Evolutionary conservation across 345 rosid genomes (phyloP), one percentile per base, ranked within the genome.

Genomic region (Diplotaxis tenuifolia): DNA sequence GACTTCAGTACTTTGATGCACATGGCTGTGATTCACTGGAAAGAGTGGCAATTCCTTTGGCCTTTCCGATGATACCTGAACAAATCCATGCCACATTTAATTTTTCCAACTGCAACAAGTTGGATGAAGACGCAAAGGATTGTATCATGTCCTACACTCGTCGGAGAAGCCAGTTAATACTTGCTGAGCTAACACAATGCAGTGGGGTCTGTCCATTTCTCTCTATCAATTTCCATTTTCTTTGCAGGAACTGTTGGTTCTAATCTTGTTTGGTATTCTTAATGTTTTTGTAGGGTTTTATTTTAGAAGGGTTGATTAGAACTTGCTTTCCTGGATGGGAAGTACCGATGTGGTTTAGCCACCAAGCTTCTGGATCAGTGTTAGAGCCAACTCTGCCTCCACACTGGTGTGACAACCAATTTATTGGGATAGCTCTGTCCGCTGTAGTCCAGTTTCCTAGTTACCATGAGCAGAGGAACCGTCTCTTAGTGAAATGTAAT

Each of bases 321-420:
- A 59, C 59, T 10, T 59, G 75, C 27, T 71, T 71, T 32, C 75
- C 75, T 4, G 63, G 63, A 29, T 9, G 63, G 63, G 42, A 59
- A 29, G 40, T 62, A 34, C 66, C 67, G 0, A 20, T 18, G 0
- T 62, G 50, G 50, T 62, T 62, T 11, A 27, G 19, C 3, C 16
- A 65, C 8, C 42, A 8, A 65, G 36, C 18, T 0, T 16, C 1
- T 16, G 70, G 42, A 25, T 16, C 70, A 2, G 28, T 65, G 40
- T 49, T 65, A 28, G 3, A 65, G 16, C 25, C 16, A 9, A 49
- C 27, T 18, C 58, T 49, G 6, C n/a, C 15, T 25, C 27, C 18
- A 65, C 70, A 65, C 1, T 65, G 58, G 70, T 0, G 27, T 9
- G 57, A 65, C 42, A 47, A 10, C 28, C 5, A 9, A 4, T 47